Evolutionary conservation across 2,329 filamentous ascomycete species (phyloP), one percentile per base, ranked within the genome.

Genomic region (Epichloe coenophiala): DNA sequence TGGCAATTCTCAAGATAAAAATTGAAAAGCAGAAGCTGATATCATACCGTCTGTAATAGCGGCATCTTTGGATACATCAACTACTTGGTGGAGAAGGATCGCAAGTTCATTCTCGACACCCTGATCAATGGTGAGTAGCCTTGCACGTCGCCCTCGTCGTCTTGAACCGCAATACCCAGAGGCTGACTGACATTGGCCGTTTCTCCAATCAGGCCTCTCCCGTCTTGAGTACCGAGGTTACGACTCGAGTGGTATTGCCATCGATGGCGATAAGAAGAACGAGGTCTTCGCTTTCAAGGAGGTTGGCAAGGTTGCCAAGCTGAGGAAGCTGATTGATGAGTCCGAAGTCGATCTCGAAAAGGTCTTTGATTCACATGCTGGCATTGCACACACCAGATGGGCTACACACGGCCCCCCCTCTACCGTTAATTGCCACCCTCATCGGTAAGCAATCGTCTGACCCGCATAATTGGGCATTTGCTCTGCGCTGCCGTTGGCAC

Each of bases 51-150:
- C 52, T 54, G 6, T 13, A 53, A 54, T 58, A 91, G 87, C 83
- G 88, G 88, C 71, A 94, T 93, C 72, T 94, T 97, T 75, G 91
- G 91, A 64, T 97, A 97, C 79, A 88, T 97, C 76, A 97, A 97
- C 77, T 97, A 97, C 74, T 77, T 97, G 69, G 89, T 97, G 68
- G 93, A 97, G 80, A 96, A 95, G 81, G 91, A 97, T 76, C 83
- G 93, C 70, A 90, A 88, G 73, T 94, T 86, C 74, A 95, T 97
- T 69, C 79, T 97, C 66, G 84, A 96, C 68, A 97, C 91, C 56
- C 79, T 98, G 61, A 86, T 96, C 70, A 96, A 97, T 76, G 91
- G 89, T 89, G 72, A 71, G 83, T 73, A 54, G 27, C 17, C 37
- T 39, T 33, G 35, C 23, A n/a, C 7, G 11, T 8, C 48, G 17